Conservation (phyloP, 2,329 filamentous ascomycete genomes). For the Juglanconis juglandina region DNA sequence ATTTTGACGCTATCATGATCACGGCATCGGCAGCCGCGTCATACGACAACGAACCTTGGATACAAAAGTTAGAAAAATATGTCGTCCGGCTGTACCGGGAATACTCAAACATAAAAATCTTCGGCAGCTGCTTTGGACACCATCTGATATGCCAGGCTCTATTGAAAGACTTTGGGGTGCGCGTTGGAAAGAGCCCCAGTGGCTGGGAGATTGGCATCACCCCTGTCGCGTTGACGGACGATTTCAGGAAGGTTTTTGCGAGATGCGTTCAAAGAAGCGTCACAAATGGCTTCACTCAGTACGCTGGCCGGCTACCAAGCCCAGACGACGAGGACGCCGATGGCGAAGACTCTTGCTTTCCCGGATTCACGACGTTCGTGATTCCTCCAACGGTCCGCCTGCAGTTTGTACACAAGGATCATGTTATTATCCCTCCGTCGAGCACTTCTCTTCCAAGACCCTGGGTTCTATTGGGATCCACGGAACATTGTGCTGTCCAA, state of each 20-base stretch:
- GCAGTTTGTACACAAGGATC: constrained; percentile 12
- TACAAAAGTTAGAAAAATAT: constrained; percentile 3
- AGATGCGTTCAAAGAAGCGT: too few species aligned
- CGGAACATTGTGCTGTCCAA: constrained; percentile 9
- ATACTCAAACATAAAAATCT: neutral
- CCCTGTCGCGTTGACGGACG: constrained; percentile 3
- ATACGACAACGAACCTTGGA: constrained; percentile 5
- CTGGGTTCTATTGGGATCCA: constrained; percentile 11
- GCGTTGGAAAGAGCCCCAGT: neutral
- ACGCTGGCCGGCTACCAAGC: constrained; percentile 1
- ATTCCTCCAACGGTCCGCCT: constrained; percentile 1
- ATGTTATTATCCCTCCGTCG: neutral
- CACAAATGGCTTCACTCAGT: too few species aligned
- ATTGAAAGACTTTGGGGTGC: neutral
- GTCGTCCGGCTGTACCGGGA: neutral
- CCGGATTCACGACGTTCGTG: neutral
- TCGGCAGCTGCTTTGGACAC: constrained; percentile 12
- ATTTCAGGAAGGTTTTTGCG: neutral
- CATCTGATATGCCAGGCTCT: constrained; percentile 9
- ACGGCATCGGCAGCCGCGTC: constrained; percentile 13
- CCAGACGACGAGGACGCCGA: constrained; percentile 1
- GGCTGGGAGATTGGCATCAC: constrained; percentile 14
- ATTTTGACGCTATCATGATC: constrained; percentile 7
- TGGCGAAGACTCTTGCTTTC: neutral
- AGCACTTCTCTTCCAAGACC: neutral